phyloP scores from a whole-genome alignment of 225 moss, liverwort and hornwort species.

The Physcomitrellopsis africana region DNA sequence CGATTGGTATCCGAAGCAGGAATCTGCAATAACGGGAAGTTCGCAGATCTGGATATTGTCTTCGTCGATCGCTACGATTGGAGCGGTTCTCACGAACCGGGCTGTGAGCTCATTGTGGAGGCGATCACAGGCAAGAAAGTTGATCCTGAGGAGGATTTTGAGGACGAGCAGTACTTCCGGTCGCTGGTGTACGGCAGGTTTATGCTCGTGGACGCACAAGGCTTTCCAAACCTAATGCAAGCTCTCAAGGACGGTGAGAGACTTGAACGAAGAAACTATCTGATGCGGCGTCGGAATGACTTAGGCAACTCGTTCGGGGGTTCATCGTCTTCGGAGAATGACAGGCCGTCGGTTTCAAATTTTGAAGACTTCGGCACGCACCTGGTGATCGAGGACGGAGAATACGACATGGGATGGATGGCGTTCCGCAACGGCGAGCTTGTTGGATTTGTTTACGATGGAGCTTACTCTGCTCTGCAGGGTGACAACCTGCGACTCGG shows the following conservation, averaged over 20 bases:
- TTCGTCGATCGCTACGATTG: conserved; percentile 44
- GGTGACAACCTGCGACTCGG: conserved; percentile 41
- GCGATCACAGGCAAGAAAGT: conserved; percentile 30
- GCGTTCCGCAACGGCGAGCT: conserved; percentile 50
- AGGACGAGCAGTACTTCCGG: conserved; percentile 26
- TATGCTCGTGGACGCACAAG: conserved; percentile 49
- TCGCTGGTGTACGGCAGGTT: conserved; percentile 39
- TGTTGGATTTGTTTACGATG: conserved; percentile 69
- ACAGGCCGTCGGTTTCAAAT: background rate
- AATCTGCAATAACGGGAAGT: background rate
- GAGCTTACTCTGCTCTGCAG: conserved; percentile 59
- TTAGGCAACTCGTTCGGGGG: background rate
- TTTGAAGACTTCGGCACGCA: conserved; percentile 42
- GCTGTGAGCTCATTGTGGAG: conserved; percentile 33
- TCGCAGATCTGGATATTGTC: conserved; percentile 32
- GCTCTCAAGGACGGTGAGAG: conserved; percentile 49
- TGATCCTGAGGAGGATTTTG: conserved; percentile 21
- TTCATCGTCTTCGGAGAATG: background rate
- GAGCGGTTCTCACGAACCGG: conserved; percentile 34
- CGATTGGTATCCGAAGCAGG: conserved; percentile 32
- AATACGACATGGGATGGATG: conserved; percentile 75
- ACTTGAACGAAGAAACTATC: conserved; percentile 36
- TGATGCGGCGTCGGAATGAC: conserved; percentile 10
- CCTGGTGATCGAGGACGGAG: conserved; percentile 38
- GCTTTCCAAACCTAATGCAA: conserved; percentile 33